Evolutionary conservation across 2,329 filamentous ascomycete genomes (phyloP).

Genomic region (Coniochaeta hoffmannii): DNA sequence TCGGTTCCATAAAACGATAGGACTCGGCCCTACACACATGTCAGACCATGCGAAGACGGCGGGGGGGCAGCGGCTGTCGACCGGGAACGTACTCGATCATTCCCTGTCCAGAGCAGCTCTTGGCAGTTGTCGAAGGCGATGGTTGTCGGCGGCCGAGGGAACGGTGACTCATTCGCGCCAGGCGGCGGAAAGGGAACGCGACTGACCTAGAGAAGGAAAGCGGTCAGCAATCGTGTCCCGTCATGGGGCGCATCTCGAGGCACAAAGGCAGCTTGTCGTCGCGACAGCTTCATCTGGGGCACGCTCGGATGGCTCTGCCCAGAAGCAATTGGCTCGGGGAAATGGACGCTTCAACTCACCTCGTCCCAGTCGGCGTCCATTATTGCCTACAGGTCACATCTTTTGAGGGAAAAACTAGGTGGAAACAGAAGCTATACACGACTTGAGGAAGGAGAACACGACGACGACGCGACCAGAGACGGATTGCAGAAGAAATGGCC

Average conservation of each 20-base stretch:
- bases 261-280: not conserved
- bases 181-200: slow-evolving; percentile 76
- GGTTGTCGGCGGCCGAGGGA: slow-evolving; percentile 66
- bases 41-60: not conserved
- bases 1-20: slow-evolving; percentile 83
- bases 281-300: not conserved
- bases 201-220: slow-evolving; percentile 51
- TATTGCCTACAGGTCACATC: slow-evolving; percentile 13
- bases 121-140: slow-evolving; percentile 84
- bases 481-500: not conserved
- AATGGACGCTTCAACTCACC: slow-evolving; percentile 32
- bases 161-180: slow-evolving; percentile 59
- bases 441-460: not conserved
- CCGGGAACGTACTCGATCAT: slow-evolving; percentile 64
- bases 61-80: not conserved
- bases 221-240: slow-evolving; percentile 5
- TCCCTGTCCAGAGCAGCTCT: slow-evolving; percentile 89
- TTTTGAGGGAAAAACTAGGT: slow-evolving; percentile 3
- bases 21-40: slow-evolving; percentile 63
- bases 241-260: not conserved
- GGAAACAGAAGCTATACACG: not conserved
- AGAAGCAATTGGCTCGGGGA: slow-evolving; percentile 3
- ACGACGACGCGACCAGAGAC: not conserved
- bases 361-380: slow-evolving; percentile 66
- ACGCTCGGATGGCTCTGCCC: not conserved